These are phyloP conservation scores for Ciborinia camelliae DNA, from an alignment of 2,329 filamentous ascomycete genomes.

Conservation along the genomic window DNA sequence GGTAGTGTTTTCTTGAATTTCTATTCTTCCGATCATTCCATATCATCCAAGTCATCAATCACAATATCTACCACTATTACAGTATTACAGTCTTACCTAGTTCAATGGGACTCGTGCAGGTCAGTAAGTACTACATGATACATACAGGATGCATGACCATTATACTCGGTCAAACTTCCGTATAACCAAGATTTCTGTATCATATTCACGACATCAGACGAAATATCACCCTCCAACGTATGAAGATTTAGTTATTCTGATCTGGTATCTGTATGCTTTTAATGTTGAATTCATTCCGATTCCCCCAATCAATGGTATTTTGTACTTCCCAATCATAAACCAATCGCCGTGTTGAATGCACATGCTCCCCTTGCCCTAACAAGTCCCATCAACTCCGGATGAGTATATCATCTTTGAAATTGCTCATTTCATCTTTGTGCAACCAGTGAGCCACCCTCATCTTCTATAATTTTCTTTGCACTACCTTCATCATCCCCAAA, in stretches of 20 bases:
- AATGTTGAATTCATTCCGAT: slow-evolving; percentile 20
- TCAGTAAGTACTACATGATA: neutral
- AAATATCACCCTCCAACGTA: neutral
- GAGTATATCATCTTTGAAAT: neutral
- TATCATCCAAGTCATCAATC: neutral
- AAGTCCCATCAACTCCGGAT: neutral
- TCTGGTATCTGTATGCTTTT: neutral
- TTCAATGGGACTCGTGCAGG: neutral
- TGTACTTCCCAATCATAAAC: neutral
- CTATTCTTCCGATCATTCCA: neutral
- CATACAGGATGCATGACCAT: neutral
- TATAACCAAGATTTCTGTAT: neutral
- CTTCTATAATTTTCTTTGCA: slow-evolving; percentile 24
- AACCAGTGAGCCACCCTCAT: slow-evolving; percentile 25
- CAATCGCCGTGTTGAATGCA: slow-evolving; percentile 9
- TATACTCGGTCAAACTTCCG: neutral
- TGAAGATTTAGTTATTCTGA: neutral
- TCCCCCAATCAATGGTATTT: neutral
- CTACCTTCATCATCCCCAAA: slow-evolving; percentile 49
- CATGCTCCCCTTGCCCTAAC: neutral
- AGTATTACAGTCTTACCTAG: too few relatives aligned
- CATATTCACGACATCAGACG: neutral
- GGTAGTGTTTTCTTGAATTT: neutral
- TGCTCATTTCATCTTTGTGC: slow-evolving; percentile 22
- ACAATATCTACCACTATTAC: neutral